Percentiles rank a stretch among this genome's conserved stretches.
phyloP scores from a whole-genome alignment of 257 asterid species.

The Nicotiana knightiana region DNA sequence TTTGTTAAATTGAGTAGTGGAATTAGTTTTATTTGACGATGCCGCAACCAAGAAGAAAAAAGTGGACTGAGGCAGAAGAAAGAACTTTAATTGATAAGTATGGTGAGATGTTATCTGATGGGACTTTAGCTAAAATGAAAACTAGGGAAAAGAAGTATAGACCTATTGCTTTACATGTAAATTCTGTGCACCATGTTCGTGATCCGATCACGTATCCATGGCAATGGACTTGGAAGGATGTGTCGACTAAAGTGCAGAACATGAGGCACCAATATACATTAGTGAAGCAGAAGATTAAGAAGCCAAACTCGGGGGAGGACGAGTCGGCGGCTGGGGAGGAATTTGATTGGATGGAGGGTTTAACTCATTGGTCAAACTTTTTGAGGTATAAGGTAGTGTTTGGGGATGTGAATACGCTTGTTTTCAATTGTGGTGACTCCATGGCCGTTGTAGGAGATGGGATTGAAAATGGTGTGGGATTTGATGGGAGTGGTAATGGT shows the following conservation, averaged over 20 bases:
- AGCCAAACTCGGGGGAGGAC: conserved; percentile 38
- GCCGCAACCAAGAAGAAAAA: conserved; percentile 92
- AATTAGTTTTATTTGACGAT: conserved; percentile 41
- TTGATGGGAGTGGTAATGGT: conserved; percentile 53
- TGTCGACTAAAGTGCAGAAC: conserved; percentile 90
- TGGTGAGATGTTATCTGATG: conserved; percentile 71
- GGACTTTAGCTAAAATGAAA: conserved; percentile 80
- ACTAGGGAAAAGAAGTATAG: conserved; percentile 85
- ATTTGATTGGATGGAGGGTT: conserved; percentile 97
- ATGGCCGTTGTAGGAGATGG: conserved; percentile 45
- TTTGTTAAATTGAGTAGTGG: background rate
- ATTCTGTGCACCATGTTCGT: conserved; percentile 55
- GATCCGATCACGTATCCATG: conserved; percentile 76
- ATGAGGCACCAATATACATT: conserved; percentile 97
- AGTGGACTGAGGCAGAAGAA: conserved; percentile 98
- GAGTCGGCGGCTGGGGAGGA: conserved; percentile 58
- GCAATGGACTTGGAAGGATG: conserved; percentile 99
- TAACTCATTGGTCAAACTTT: conserved; percentile 81
- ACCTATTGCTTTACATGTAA: conserved; percentile 81
- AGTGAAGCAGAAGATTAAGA: conserved; percentile 94
- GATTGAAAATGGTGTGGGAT: conserved; percentile 60
- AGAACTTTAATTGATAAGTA: conserved; percentile 87
- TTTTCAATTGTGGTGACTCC: conserved; percentile 33
- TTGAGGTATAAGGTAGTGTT: conserved; percentile 83
- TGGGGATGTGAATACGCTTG: conserved; percentile 62